Evolutionary conservation across 2,329 filamentous ascomycete genomes (phyloP).

Genomic region (Penicillium sp.): DNA sequence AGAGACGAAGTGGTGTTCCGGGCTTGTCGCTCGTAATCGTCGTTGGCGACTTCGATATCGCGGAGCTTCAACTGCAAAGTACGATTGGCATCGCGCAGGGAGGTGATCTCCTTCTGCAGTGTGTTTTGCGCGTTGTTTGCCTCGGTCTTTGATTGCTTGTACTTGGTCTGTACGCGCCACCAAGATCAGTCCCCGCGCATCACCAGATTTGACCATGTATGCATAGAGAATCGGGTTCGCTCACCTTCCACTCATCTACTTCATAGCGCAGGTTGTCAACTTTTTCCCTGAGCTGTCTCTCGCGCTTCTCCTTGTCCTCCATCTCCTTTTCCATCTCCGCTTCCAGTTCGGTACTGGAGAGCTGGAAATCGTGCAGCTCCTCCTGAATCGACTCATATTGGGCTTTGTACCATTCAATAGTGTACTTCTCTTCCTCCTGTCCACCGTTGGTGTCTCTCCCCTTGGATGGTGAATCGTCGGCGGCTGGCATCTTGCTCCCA

Average conservation of each 20-base stretch:
- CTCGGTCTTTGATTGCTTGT: conserved; percentile 91
- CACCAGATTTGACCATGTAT: neutral
- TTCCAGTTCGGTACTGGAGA: conserved; percentile 91
- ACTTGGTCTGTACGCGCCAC: conserved; percentile 69
- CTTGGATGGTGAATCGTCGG: conserved; percentile 41
- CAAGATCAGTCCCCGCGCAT: conserved; percentile 11
- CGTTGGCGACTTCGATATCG: conserved; percentile 96
- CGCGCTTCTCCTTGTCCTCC: conserved; percentile 90
- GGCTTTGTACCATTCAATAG: conserved; percentile 89
- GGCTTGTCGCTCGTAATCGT: conserved; percentile 96
- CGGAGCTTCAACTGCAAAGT: conserved; percentile 79
- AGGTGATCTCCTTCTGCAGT: conserved; percentile 95
- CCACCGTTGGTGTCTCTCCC: conserved; percentile 43
- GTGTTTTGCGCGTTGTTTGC: conserved; percentile 79
- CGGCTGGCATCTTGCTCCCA: conserved; percentile 40
- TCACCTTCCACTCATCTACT: conserved; percentile 97
- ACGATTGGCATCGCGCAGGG: conserved; percentile 79
- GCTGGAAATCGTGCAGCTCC: conserved; percentile 90
- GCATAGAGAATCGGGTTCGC: conserved; percentile 15
- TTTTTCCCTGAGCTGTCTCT: conserved; percentile 82
- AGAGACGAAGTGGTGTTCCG: conserved; percentile 93
- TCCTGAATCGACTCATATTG: conserved; percentile 92
- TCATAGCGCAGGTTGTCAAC: conserved; percentile 82
- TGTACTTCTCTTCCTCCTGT: conserved; percentile 66
- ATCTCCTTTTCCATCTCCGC: conserved; percentile 94